Evolutionary conservation across 2,329 filamentous ascomycete species (phyloP).

Genomic region (Microcyclospora tardicrescens): DNA sequence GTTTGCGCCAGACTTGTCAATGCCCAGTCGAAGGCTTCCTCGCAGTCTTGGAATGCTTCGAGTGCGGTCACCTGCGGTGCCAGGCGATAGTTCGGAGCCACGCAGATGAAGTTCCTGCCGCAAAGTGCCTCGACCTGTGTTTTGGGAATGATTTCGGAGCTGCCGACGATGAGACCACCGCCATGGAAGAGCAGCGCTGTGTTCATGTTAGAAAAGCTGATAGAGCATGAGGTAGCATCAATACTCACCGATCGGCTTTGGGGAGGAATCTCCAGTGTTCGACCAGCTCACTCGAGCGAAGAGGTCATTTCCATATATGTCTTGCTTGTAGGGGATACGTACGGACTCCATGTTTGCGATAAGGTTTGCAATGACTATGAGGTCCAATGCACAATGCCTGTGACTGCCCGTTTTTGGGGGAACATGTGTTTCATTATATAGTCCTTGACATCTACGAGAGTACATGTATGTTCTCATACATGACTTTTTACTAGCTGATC

Average conservation of each 20-base stretch:
- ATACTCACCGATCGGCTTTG: slow-evolving; percentile 8
- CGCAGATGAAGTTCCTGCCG: slow-evolving; percentile 9
- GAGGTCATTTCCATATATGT: slow-evolving; percentile 7
- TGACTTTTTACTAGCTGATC: too few species aligned
- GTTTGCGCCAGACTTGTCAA: slow-evolving; percentile 18
- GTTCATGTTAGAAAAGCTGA: not conserved
- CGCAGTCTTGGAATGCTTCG: slow-evolving; percentile 23
- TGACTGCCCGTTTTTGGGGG: too few species aligned
- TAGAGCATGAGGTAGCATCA: not conserved
- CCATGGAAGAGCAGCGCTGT: slow-evolving; percentile 9
- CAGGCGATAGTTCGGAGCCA: slow-evolving; percentile 18
- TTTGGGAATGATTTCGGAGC: slow-evolving; percentile 9
- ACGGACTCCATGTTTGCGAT: slow-evolving; percentile 6
- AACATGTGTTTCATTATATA: too few species aligned
- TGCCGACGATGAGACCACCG: slow-evolving; percentile 10
- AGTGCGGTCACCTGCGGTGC: slow-evolving; percentile 22
- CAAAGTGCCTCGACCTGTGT: slow-evolving; percentile 10
- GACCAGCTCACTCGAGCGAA: slow-evolving; percentile 8
- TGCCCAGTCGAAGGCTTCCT: slow-evolving; percentile 26
- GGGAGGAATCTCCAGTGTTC: not conserved
- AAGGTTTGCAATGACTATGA: not conserved
- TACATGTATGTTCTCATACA: too few species aligned
- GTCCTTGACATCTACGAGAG: too few species aligned
- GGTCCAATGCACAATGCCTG: too few species aligned
- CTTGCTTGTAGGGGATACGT: slow-evolving; percentile 7